Base-by-base conservation (phyloP, 1,284 basidiomycete genomes). In the Dichomitus squalens region DNA sequence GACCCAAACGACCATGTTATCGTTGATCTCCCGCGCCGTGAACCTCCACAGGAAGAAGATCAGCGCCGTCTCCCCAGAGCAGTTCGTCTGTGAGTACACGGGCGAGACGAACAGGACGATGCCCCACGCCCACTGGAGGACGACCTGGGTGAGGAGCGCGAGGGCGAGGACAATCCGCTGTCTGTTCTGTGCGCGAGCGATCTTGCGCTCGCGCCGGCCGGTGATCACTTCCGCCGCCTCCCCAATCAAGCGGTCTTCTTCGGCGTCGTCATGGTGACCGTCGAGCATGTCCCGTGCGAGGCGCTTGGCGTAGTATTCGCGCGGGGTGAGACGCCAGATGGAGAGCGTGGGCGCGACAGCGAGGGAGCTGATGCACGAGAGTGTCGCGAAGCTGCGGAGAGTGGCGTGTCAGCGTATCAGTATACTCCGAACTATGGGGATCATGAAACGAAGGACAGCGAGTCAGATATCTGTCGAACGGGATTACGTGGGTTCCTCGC, bases 91-190 rank as follows among this genome's bases (percentile, higher is more conserved):
- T 50, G 63, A 63, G 55, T 72, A 70, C 14, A 47, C 44, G 1
- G 64, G 64, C 4, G 68, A 66, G 16, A 70, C 64, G 52, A 72
- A 72, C 31, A 72, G 62, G 20, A 66, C 56, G 52, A 70, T 57
- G 20, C 64, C 70, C 70, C 70, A 72, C 2, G 69, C 60, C 70
- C 70, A 72, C 46, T 72, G 70, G 9, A 72, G 60, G 14, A 68
- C 62, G 38, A 72, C 70, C 63, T 71, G 70, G 3, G 63, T 65
- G 44, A 71, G 62, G n/a, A 71, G 58, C 34, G 68, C 70, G 46
- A 71, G 57, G 3, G 68, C 60, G 31, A 71, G 64, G 27, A 71
- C 55, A 11, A 65, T 43, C 2, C 70, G 66, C 34, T 64, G 61
- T 1, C 61, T 57, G 33, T 54, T 59, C 58, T 70, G 70, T 1